phyloP scores from a whole-genome alignment of 176 grass and related monocot genomes.

The Musa schizocarpa region DNA sequence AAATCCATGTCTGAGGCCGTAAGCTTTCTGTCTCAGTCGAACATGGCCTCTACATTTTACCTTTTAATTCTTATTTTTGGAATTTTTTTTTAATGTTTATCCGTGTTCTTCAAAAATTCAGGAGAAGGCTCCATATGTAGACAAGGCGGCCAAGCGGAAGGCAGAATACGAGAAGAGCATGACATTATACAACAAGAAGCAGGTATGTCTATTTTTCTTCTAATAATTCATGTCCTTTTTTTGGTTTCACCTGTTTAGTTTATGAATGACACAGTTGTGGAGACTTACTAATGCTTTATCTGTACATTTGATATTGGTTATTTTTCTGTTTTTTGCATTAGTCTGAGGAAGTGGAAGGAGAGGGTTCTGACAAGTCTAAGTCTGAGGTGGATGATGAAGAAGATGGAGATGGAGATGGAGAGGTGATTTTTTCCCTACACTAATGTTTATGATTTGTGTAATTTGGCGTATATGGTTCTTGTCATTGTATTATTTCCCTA shows the following conservation, averaged over 20 bases:
- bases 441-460: neutral
- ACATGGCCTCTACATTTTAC: neutral
- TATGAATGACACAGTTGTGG: neutral
- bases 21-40: neutral
- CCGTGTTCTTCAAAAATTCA: conserved; percentile 7
- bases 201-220: neutral
- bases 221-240: neutral
- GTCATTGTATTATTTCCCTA: neutral
- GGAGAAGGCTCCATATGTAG: conserved; percentile 32
- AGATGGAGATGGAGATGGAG: conserved; percentile 10
- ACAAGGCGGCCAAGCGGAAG: conserved; percentile 32
- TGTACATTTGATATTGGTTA: neutral
- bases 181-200: conserved; percentile 26
- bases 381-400: conserved; percentile 41
- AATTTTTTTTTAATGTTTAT: neutral
- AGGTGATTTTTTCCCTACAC: neutral
- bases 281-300: neutral
- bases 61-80: neutral
- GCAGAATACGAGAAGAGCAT: conserved; percentile 32
- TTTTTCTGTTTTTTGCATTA: neutral
- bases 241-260: neutral
- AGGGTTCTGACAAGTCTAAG: conserved; percentile 36
- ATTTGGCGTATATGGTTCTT: neutral
- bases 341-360: conserved; percentile 24
- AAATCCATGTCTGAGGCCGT: conserved; percentile 35